Base-by-base conservation (phyloP, 2,329 filamentous ascomycete species). In the Fusarium armeniacum region DNA sequence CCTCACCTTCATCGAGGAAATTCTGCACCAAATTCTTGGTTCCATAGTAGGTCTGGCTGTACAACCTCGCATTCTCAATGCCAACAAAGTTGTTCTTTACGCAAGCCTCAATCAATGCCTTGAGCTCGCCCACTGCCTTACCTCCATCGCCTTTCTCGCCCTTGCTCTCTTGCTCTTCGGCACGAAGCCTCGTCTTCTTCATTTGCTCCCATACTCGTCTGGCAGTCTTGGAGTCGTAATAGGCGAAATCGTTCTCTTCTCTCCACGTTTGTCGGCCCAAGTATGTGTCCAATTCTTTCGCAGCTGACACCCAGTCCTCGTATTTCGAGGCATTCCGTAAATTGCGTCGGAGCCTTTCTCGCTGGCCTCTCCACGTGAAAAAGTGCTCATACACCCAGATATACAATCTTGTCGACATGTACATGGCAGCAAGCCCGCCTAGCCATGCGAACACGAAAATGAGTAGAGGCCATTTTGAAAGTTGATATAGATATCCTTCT, bases 1-100 rank as follows among this genome's bases (percentile, higher is more conserved):
- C 76, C 83, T 74, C 79, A 90, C 89, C 85, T 81, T 98, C 94
- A 65, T 98, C 93, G 45, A 97, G 83, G 76, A 95, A 98, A 58
- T 90, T 90, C 80, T 98, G 96, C 32, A 97, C 93, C 69, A 98
- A 81, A 65, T 96, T 89, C 80, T 99, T 99, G n/a, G 96, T 98
- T 33, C 96, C 96, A 73, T 94, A 97, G 78, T 99, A 99, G 5
- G 95, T 97, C 81, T 98, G 94, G 75, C 93, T 97, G 78, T 99
- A 99, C n/a, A 99, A 82, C 57, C 93, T 88, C 12, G 95, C 90
- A 75, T 97, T 98, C 79, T 99, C 96, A 16, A 97, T 90, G 0
- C 96, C 96, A 20, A 93, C 93, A 80, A 98, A 99, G 77, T 99
- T 98, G 80, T 94, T 97, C 86, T 98, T 99, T 73, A 98, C 91